These are phyloP conservation scores for Colletotrichum orbiculare DNA, from an alignment of 2,329 filamentous ascomycete genomes.

Conservation along the genomic window DNA sequence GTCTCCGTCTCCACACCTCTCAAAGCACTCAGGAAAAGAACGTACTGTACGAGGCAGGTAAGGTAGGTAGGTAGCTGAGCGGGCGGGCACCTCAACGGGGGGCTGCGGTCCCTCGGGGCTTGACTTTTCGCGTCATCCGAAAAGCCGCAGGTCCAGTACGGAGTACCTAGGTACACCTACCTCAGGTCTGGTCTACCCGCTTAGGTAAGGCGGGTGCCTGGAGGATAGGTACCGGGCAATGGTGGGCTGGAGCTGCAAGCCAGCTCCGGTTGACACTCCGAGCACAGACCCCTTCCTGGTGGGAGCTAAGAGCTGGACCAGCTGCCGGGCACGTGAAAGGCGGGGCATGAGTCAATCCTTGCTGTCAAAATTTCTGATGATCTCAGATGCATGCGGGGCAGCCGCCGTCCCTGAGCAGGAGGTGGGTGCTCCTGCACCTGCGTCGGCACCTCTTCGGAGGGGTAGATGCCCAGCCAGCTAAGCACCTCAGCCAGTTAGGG, in stretches of 20 bases:
- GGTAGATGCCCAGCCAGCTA: background rate
- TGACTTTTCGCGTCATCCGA: conserved; percentile 21
- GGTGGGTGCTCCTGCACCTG: background rate
- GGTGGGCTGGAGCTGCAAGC: background rate
- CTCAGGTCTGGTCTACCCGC: too few relatives aligned
- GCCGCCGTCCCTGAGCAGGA: conserved; percentile 10
- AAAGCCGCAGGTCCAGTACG: background rate
- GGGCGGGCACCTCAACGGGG: too few relatives aligned
- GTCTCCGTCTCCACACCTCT: background rate
- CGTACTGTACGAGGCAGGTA: background rate
- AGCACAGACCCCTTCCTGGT: conserved; percentile 22
- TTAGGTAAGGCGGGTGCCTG: too few relatives aligned
- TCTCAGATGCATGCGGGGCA: conserved; percentile 37
- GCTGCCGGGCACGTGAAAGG: conserved; percentile 32
- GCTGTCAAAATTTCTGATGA: conserved; percentile 36
- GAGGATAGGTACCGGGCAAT: too few relatives aligned
- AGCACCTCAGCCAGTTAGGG: background rate
- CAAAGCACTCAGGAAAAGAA: too few relatives aligned
- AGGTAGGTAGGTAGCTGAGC: too few relatives aligned
- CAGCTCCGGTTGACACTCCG: conserved; percentile 6
- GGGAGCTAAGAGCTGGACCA: background rate
- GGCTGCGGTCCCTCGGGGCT: conserved; percentile 3
- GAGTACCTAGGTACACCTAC: too few relatives aligned
- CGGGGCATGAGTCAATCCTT: conserved; percentile 34
- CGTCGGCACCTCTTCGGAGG: conserved; percentile 1